Percentiles rank a stretch among this genome's conserved stretches.
These are phyloP conservation scores for Pseudocercospora cruenta DNA, from an alignment of 2,329 filamentous ascomycete genomes.

Conservation along the genomic window DNA sequence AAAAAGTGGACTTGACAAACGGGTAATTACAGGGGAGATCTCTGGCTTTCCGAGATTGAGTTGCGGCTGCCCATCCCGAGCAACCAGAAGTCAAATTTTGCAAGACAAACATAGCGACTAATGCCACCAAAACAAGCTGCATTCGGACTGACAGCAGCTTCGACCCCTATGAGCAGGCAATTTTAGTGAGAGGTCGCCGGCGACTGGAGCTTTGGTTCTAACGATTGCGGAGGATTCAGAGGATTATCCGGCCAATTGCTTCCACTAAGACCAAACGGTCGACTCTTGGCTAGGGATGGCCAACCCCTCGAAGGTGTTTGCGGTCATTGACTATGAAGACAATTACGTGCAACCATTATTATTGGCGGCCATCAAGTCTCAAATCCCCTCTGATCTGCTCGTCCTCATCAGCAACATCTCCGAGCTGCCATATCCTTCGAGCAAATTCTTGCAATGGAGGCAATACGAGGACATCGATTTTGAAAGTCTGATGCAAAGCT, in stretches of 20 bases:
- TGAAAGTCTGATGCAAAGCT: constrained; percentile 67
- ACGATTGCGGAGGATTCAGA: not conserved
- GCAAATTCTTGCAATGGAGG: constrained; percentile 73
- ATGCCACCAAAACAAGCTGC: not conserved
- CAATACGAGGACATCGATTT: constrained; percentile 90
- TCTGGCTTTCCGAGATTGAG: not conserved
- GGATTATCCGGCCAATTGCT: constrained; percentile 7
- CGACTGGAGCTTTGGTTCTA: not conserved
- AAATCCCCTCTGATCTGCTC: constrained; percentile 56
- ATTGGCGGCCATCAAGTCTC: constrained; percentile 67
- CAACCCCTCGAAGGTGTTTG: constrained; percentile 56
- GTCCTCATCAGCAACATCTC: constrained; percentile 56
- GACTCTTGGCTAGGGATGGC: not conserved
- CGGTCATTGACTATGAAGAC: constrained; percentile 82
- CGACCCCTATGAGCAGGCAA: not conserved
- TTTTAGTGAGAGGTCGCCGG: not conserved
- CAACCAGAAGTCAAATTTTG: constrained; percentile 1
- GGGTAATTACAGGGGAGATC: no score
- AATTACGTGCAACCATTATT: constrained; percentile 87
- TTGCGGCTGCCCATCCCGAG: not conserved
- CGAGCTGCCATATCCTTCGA: constrained; percentile 51
- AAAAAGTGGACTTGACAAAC: no score
- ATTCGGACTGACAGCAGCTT: not conserved
- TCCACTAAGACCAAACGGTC: not conserved
- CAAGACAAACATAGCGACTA: not conserved